Evolutionary conservation across 345 rosid genomes (phyloP), one percentile per base, ranked within the genome.

Genomic region (Anacardium occidentale): DNA sequence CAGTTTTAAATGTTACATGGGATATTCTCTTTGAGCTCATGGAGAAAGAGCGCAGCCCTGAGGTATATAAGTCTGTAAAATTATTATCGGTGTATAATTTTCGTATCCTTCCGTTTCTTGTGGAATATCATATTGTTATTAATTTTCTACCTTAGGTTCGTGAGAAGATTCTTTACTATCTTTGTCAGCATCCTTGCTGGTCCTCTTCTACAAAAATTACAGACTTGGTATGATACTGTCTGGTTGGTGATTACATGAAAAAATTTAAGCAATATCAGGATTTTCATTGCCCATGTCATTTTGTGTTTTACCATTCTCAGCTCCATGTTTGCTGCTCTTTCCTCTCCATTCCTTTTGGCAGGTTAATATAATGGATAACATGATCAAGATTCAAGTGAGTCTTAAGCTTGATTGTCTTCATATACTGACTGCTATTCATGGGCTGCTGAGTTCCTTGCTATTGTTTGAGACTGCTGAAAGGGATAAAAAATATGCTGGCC

Each of bases 361-460:
- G 98, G 90, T 92, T 67, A 78, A 77, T 66, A 75, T 76, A 52
- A 73, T 92, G 82, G 77, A 80, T 76, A 78, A 64, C 80, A 83
- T 88, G 92, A 71, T 83, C 68, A 80, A 76, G 81, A 83, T 64
- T 55, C 88, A 74, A 78, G 75, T 63, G 34, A 81, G 76, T 83
- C 80, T 69, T 67, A 94, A 86, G 83, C 89, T 86, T 68, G 87
- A 89, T 79, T 88, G 96, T 85, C 70, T 64, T 77, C 81, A 85
- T 72, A 65, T 92, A 57, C 75, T 94, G 73, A 83, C 78, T 74
- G 87, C 88, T 68, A 75, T 85, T 54, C 76, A 80, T 74, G 71
- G 76, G 78, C 76, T 94, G 79, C 80, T 90, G 48, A 76, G 69
- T 59, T 75, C 84, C 25, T 76, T 89, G 57, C 70, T 83, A 63